Conservation (phyloP, 306 rosid species). For the Geum urbanum region DNA sequence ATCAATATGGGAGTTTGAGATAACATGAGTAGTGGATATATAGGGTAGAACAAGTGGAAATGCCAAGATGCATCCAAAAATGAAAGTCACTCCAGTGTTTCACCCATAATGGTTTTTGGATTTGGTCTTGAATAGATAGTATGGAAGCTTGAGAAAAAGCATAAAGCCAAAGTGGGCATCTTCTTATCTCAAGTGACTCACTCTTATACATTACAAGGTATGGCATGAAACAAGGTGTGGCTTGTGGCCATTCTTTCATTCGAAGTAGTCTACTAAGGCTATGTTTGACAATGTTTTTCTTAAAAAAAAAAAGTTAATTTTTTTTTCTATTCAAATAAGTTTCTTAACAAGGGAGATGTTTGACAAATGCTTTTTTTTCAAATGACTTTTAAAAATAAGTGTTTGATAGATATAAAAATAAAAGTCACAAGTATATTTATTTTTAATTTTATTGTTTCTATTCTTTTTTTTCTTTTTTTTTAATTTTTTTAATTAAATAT, state of each 20-base stretch:
- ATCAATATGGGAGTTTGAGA: background rate
- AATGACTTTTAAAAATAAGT: too few relatives aligned
- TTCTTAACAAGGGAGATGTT: too few relatives aligned
- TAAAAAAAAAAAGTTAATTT: too few relatives aligned
- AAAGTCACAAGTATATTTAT: too few relatives aligned
- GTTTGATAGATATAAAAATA: too few relatives aligned
- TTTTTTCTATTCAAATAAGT: too few relatives aligned
- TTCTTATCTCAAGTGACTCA: constrained; percentile 31
- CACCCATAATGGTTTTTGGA: constrained; percentile 32
- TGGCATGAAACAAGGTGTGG: constrained; percentile 34
- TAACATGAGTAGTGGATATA: constrained; percentile 1
- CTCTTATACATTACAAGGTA: constrained; percentile 21
- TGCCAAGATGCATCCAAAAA: constrained; percentile 1
- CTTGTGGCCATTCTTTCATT: constrained; percentile 28
- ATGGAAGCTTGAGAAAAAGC: constrained; percentile 26
- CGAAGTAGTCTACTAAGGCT: constrained; percentile 32
- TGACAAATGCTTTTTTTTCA: too few relatives aligned
- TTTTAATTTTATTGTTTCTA: too few relatives aligned
- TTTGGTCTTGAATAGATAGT: constrained; percentile 31
- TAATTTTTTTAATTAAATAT: too few relatives aligned
- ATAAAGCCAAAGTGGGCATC: constrained; percentile 42
- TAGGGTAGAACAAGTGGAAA: background rate
- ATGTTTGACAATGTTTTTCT: too few relatives aligned
- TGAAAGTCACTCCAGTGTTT: constrained; percentile 8
- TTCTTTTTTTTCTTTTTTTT: too few relatives aligned